Conservation (phyloP, 345 rosid genomes). For the Pelargonium nanum region DNA sequence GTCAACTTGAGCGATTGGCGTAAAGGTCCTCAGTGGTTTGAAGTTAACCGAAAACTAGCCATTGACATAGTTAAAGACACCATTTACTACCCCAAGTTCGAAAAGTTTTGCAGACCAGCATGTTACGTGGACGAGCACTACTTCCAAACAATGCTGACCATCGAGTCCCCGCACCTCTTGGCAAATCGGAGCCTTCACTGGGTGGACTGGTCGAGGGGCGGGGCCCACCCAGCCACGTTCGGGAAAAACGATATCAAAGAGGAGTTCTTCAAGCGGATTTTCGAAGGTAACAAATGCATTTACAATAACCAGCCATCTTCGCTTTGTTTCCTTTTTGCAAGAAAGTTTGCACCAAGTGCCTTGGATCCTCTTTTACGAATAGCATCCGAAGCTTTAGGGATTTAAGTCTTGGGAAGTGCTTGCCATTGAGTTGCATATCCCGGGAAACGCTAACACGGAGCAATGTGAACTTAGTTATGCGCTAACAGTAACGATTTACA, state of each 20-base stretch:
- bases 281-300: constrained; percentile 19
- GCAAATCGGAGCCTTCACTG: constrained; percentile 33
- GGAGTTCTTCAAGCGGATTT: constrained; percentile 24
- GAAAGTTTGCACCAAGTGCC: constrained; percentile 37
- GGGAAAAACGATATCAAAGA: constrained; percentile 23
- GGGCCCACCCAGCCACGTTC: constrained; percentile 38
- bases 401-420: constrained; percentile 12
- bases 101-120: constrained; percentile 24
- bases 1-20: constrained; percentile 33
- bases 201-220: constrained; percentile 43
- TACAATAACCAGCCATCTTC: constrained; percentile 27
- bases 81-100: constrained; percentile 28
- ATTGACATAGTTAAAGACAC: constrained; percentile 17
- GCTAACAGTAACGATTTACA: too few species aligned
- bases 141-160: constrained; percentile 33
- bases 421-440: too few species aligned
- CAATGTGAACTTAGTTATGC: too few species aligned
- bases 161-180: constrained; percentile 22
- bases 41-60: constrained; percentile 27
- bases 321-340: constrained; percentile 32
- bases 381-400: constrained; percentile 22
- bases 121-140: constrained; percentile 43
- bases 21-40: constrained; percentile 43
- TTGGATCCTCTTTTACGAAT: constrained; percentile 25
- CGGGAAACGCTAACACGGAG: too few species aligned